Evolutionary conservation across 2,329 filamentous ascomycete species (phyloP).

Genomic region (Xylaria sp.): DNA sequence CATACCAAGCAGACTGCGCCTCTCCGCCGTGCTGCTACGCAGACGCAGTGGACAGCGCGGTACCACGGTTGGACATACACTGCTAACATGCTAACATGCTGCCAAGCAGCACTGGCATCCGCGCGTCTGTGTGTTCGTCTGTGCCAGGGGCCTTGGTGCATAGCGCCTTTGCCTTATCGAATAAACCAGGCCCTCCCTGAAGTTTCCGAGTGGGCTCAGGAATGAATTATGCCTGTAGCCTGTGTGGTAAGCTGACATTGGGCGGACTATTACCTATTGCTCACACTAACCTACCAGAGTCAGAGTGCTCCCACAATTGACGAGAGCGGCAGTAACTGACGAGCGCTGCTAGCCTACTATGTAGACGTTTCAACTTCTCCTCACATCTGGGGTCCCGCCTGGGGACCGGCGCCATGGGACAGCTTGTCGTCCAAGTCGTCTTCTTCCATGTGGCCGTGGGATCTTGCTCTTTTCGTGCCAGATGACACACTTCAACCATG

Average conservation of each 20-base stretch:
- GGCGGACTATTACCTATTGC: constrained; percentile 9
- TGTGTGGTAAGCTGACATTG: constrained; percentile 23
- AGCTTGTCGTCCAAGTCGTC: background rate
- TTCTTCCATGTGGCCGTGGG: constrained; percentile 25
- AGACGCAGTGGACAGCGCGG: background rate
- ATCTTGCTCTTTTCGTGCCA: constrained; percentile 17
- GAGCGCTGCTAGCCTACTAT: no score
- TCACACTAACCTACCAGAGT: constrained; percentile 3
- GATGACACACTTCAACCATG: constrained; percentile 22
- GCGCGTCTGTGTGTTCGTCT: constrained; percentile 1
- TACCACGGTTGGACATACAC: background rate
- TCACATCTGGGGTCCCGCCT: constrained; percentile 8
- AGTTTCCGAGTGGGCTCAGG: constrained; percentile 18
- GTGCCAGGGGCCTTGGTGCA: constrained; percentile 20
- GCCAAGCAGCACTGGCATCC: constrained; percentile 22
- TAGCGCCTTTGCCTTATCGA: constrained; percentile 26
- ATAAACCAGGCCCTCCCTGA: constrained; percentile 18
- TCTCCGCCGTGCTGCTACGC: constrained; percentile 12
- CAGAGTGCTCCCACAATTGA: background rate
- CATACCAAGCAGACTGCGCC: constrained; percentile 33
- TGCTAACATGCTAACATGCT: background rate
- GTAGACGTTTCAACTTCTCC: constrained; percentile 11
- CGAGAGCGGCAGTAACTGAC: no score
- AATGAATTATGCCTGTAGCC: constrained; percentile 7
- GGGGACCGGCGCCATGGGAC: constrained; percentile 30